Conservation (phyloP, 2,329 filamentous ascomycete genomes). For the Paramyrothecium sp. region DNA sequence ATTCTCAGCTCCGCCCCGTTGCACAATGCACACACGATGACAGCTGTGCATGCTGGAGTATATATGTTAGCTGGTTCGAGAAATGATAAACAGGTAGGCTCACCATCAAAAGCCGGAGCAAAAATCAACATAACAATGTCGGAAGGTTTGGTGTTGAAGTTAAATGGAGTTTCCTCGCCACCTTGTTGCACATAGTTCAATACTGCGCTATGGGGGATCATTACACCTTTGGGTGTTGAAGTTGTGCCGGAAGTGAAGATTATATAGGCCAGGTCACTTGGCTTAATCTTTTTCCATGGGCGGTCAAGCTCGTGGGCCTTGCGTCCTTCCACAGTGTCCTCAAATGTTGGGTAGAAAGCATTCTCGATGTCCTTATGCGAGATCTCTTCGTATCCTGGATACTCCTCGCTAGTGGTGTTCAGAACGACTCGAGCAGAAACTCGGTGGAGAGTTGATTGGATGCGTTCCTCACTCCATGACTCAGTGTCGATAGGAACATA, state of each 20-base stretch:
- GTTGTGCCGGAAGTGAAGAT: constrained; percentile 34
- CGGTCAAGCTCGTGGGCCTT: constrained; percentile 20
- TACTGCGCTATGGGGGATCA: constrained; percentile 19
- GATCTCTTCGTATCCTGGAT: no score
- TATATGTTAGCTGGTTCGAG: neutral
- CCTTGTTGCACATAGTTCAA: no score
- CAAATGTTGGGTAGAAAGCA: no score
- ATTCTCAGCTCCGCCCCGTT: neutral
- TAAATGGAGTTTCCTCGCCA: neutral
- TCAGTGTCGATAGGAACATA: constrained; percentile 6
- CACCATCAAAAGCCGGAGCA: constrained; percentile 23
- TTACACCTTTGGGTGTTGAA: constrained; percentile 36
- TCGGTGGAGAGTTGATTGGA: neutral
- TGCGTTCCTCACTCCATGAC: constrained; percentile 5
- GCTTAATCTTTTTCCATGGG: no score
- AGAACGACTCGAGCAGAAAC: no score
- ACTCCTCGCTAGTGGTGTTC: no score
- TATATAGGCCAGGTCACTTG: constrained; percentile 4
- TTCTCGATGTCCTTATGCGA: no score
- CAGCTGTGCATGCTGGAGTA: constrained; percentile 12
- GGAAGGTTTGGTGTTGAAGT: constrained; percentile 1
- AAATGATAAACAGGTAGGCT: constrained; percentile 9
- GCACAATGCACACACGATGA: neutral
- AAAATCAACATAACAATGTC: constrained; percentile 16
- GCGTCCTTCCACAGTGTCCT: constrained; percentile 39